Evolutionary conservation across 2,329 filamentous ascomycete species (phyloP).

Genomic region (Trichothecium roseum): DNA sequence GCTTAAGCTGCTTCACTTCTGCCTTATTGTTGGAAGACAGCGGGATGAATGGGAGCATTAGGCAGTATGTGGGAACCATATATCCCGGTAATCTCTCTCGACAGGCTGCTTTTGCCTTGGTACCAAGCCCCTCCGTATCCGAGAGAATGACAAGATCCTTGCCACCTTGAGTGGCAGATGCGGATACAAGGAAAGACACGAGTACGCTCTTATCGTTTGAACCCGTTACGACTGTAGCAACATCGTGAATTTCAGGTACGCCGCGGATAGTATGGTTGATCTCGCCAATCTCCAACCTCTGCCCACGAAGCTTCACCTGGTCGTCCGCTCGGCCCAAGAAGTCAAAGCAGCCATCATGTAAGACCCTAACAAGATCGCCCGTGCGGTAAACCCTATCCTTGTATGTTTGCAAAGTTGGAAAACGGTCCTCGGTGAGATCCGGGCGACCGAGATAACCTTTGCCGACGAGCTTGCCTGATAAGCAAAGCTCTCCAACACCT

Average conservation of each 20-base stretch:
- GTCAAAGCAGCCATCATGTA: slow-evolving; percentile 73
- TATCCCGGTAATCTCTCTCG: slow-evolving; percentile 63
- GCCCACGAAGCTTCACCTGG: slow-evolving; percentile 83
- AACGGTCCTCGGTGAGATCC: slow-evolving; percentile 67
- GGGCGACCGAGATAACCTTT: slow-evolving; percentile 77
- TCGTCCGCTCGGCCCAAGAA: slow-evolving; percentile 85
- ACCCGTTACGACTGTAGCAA: slow-evolving; percentile 60
- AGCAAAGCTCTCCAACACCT: slow-evolving; percentile 77
- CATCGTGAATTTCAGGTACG: slow-evolving; percentile 49
- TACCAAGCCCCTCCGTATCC: slow-evolving; percentile 27
- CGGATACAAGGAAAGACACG: slow-evolving; percentile 56
- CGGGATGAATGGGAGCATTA: slow-evolving; percentile 62
- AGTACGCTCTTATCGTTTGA: slow-evolving; percentile 72
- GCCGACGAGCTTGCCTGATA: slow-evolving; percentile 78
- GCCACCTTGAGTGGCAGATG: neutral
- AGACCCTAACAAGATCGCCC: slow-evolving; percentile 73
- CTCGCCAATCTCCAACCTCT: slow-evolving; percentile 81
- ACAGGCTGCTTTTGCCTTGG: slow-evolving; percentile 50
- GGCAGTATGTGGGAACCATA: slow-evolving; percentile 82
- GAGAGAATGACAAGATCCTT: slow-evolving; percentile 11
- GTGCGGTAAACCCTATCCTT: slow-evolving; percentile 69
- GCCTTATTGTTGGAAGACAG: slow-evolving; percentile 86
- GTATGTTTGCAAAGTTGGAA: slow-evolving; percentile 51
- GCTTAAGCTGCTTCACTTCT: slow-evolving; percentile 59
- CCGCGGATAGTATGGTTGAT: slow-evolving; percentile 76